Conservation (phyloP, 805 yeast species). For the Candida pini region DNA sequence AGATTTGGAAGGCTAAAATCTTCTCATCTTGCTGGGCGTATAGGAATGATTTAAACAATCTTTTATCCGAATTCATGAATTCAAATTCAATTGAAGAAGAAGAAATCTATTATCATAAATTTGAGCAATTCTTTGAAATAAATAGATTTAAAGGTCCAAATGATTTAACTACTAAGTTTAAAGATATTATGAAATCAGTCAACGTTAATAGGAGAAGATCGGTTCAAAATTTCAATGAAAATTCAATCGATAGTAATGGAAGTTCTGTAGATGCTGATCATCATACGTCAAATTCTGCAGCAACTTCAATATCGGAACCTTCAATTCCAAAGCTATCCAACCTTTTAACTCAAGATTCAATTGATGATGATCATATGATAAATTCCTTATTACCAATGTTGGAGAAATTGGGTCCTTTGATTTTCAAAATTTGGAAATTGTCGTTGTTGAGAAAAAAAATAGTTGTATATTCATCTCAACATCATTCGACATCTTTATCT, state of each 20-base stretch:
- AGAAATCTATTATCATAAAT: constrained; percentile 9
- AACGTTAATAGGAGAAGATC: constrained; percentile 16
- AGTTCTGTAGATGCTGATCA: constrained; percentile 6
- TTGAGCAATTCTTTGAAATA: constrained; percentile 24
- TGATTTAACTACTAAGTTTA: constrained; percentile 19
- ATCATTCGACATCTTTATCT: constrained; percentile 12
- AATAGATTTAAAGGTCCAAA: constrained; percentile 28
- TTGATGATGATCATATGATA: constrained; percentile 37
- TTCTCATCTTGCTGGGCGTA: constrained; percentile 41
- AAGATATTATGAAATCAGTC: constrained; percentile 18
- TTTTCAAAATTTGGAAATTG: constrained; percentile 60
- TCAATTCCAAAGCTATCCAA: constrained; percentile 5
- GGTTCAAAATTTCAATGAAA: constrained; percentile 16
- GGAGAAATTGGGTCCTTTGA: constrained; percentile 54
- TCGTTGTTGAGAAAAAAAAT: constrained; percentile 54
- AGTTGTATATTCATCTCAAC: constrained; percentile 33
- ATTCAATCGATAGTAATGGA: constrained; percentile 11
- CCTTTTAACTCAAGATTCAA: constrained; percentile 7
- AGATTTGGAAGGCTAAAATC: constrained; percentile 36
- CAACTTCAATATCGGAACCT: constrained; percentile 14
- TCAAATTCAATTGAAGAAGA: constrained; percentile 15
- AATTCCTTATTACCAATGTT: constrained; percentile 41
- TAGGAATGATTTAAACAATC: constrained; percentile 27
- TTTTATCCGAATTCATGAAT: constrained; percentile 26
- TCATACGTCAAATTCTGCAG: constrained; percentile 14